These are phyloP conservation scores for Podila minutissima DNA, from an alignment of 192 early-diverging fungal species.

Conservation along the genomic window DNA sequence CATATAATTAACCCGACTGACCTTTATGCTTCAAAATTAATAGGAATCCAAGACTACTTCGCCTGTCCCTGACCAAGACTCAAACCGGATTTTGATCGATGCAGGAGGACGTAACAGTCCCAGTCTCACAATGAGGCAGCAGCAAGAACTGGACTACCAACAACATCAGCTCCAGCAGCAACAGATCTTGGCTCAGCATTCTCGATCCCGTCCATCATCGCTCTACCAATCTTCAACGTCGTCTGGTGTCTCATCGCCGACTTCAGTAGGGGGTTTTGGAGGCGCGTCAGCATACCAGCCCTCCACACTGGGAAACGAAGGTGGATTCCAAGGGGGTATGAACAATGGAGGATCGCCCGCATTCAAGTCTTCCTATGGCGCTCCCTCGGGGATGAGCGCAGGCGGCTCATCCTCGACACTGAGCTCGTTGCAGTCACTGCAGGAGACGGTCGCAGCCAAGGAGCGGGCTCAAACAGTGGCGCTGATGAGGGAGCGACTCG, in stretches of 20 bases:
- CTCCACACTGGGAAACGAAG: background rate
- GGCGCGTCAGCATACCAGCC: background rate
- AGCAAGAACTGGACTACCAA: slow-evolving; percentile 39
- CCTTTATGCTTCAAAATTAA: background rate
- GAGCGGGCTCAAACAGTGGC: slow-evolving; percentile 70
- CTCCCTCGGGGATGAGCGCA: background rate
- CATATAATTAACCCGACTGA: background rate
- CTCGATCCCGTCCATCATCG: slow-evolving; percentile 33
- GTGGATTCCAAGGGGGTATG: background rate
- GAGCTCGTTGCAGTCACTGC: slow-evolving; percentile 25
- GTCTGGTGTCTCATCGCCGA: background rate
- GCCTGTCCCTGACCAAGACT: slow-evolving; percentile 33
- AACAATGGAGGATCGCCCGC: background rate
- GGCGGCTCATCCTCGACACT: slow-evolving; percentile 2
- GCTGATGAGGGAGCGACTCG: slow-evolving; percentile 72
- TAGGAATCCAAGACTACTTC: slow-evolving; percentile 45
- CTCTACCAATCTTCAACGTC: slow-evolving; percentile 21
- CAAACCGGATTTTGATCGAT: slow-evolving; percentile 4
- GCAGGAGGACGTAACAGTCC: slow-evolving; percentile 33
- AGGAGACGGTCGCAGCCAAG: slow-evolving; percentile 48
- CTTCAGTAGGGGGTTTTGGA: background rate
- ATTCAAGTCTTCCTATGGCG: too few relatives aligned
- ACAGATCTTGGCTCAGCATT: slow-evolving; percentile 46
- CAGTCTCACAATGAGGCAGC: slow-evolving; percentile 19
- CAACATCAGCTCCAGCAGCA: slow-evolving; percentile 51